Conservation (phyloP, 345 rosid species). For the Populus tremula region DNA sequence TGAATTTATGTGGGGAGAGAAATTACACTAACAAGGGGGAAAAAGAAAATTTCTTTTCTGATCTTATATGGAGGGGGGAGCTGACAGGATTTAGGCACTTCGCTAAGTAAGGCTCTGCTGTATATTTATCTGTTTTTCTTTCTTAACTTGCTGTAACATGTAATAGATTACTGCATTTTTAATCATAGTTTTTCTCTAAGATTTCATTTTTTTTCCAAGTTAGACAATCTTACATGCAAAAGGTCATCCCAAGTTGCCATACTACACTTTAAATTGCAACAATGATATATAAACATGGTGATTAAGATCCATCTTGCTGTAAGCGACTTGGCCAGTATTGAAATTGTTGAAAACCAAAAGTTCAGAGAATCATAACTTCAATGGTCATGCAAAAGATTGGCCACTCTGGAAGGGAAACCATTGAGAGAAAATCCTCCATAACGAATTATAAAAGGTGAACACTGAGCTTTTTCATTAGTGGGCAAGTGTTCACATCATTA, state of each 20-base stretch:
- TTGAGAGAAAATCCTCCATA: not conserved
- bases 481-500: not conserved
- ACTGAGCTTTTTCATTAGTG: not conserved
- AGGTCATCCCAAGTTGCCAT: not conserved
- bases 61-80: not conserved
- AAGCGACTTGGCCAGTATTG: not conserved
- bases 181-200: not conserved
- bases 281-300: not conserved
- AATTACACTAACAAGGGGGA: slow-evolving; percentile 29
- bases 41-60: slow-evolving; percentile 9
- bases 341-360: not conserved
- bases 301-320: not conserved
- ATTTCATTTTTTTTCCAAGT: not conserved
- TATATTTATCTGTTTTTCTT: not conserved
- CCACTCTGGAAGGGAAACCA: not conserved
- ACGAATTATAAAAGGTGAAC: not conserved
- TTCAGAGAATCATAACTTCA: slow-evolving; percentile 2
- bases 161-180: slow-evolving; percentile 1
- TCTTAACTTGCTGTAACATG: not conserved
- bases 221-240: not conserved
- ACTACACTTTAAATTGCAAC: not conserved
- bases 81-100: slow-evolving; percentile 10
- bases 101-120: not conserved
- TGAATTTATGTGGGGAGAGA: slow-evolving; percentile 19
- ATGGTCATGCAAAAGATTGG: slow-evolving; percentile 6